A percentile compares a stretch with the other conserved stretches of the same genome.
Conservation (phyloP, 1,284 basidiomycete species). For the Meira miltonrushii region DNA sequence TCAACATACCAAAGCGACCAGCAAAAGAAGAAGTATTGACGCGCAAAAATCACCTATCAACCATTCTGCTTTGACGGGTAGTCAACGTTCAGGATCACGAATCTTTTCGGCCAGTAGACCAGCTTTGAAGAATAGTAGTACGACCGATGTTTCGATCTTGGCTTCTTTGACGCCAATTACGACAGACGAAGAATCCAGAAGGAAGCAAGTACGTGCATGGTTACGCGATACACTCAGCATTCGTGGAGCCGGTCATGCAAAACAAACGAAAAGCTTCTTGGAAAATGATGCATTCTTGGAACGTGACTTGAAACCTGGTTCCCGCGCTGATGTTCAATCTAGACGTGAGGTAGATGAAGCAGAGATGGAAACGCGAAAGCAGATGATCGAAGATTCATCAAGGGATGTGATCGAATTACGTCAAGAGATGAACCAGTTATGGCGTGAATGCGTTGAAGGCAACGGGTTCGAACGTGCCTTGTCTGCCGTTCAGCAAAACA, state of each 20-base stretch:
- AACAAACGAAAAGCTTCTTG: conserved; percentile 43
- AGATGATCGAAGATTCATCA: conserved; percentile 37
- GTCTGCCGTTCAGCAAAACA: conserved; percentile 32
- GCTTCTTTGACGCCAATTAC: not conserved
- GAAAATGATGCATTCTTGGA: conserved; percentile 38
- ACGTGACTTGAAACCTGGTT: conserved; percentile 22
- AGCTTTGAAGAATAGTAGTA: not conserved
- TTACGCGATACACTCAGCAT: conserved; percentile 46
- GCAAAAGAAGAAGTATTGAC: not conserved
- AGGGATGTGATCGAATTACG: conserved; percentile 45
- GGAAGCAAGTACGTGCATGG: conserved; percentile 45
- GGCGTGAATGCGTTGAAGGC: conserved; percentile 45
- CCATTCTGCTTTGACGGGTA: not conserved
- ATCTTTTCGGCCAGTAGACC: no score
- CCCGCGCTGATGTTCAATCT: conserved; percentile 39
- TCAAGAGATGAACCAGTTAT: conserved; percentile 38
- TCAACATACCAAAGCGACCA: not conserved
- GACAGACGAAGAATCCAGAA: conserved; percentile 36
- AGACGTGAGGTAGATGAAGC: conserved; percentile 33
- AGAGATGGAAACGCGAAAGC: conserved; percentile 37
- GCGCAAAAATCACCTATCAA: not conserved
- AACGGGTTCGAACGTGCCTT: conserved; percentile 46
- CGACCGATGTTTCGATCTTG: not conserved
- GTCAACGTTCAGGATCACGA: not conserved
- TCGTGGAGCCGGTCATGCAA: conserved; percentile 39